Evolutionary conservation across 768 basidiomycete species (phyloP).

Genomic region (Cystofilobasidium ferigula): DNA sequence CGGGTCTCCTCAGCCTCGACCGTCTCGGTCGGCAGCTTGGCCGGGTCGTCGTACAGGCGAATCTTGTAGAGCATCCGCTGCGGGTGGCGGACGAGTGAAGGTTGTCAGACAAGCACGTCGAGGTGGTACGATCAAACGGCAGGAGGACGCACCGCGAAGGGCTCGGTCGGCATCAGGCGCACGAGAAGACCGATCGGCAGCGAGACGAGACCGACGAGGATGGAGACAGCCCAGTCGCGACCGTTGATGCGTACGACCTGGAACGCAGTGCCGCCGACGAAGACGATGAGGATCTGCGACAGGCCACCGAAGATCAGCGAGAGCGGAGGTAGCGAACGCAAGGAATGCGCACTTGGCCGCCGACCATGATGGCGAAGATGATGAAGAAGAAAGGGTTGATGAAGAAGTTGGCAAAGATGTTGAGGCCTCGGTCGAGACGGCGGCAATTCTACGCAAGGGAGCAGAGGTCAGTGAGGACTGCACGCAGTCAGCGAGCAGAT

Average conservation of each 20-base stretch:
- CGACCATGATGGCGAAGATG: constrained; percentile 46
- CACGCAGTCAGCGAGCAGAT: not conserved
- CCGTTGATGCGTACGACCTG: constrained; percentile 67
- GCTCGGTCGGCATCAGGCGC: constrained; percentile 66
- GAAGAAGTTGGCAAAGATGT: constrained; percentile 72
- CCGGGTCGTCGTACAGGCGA: constrained; percentile 40
- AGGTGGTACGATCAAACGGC: constrained; percentile 46
- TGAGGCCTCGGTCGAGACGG: constrained; percentile 69
- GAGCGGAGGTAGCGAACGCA: too few relatives aligned
- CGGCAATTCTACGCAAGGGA: constrained; percentile 80
- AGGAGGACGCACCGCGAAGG: too few relatives aligned
- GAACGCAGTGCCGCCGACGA: constrained; percentile 84
- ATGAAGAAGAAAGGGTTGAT: constrained; percentile 17
- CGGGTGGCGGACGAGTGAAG: too few relatives aligned
- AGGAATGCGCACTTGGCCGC: constrained; percentile 57
- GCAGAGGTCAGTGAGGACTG: not conserved
- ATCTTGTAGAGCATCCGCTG: constrained; percentile 45
- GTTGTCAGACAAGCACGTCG: constrained; percentile 45
- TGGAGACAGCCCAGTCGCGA: constrained; percentile 83
- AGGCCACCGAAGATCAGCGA: constrained; percentile 42
- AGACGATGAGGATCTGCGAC: constrained; percentile 84
- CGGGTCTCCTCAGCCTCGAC: constrained; percentile 34
- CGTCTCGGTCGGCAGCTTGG: constrained; percentile 22
- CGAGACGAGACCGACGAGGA: constrained; percentile 74
- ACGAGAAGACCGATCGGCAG: constrained; percentile 76